phyloP scores from a whole-genome alignment of 306 rosid genomes.

The peach (Prunus persica) region Prunus_persica_NCBIv2 NC_034012.1:5885001-5885500 shows the following conservation, averaged over 20 bases:
- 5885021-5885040: constrained; percentile 15
- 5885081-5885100: constrained; percentile 10
- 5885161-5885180: no score
- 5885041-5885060: neutral
- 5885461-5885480: no score
- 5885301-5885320: no score
- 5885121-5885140: neutral
- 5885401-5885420: neutral
- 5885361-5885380: neutral
- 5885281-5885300: no score
- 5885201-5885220: constrained; percentile 16
- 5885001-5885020: constrained; percentile 4
- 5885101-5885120: neutral
- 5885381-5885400: no score
- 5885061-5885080: neutral
- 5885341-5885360: neutral
- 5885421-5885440: neutral
- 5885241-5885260: neutral
- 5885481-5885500: no score
- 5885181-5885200: neutral
- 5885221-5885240: constrained; percentile 21
- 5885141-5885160: neutral
- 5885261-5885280: no score
- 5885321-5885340: constrained; percentile 4
- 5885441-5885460: neutral